Evolutionary conservation across 257 asterid genomes (phyloP).

Genomic region (Solanum chmielewskii): DNA sequence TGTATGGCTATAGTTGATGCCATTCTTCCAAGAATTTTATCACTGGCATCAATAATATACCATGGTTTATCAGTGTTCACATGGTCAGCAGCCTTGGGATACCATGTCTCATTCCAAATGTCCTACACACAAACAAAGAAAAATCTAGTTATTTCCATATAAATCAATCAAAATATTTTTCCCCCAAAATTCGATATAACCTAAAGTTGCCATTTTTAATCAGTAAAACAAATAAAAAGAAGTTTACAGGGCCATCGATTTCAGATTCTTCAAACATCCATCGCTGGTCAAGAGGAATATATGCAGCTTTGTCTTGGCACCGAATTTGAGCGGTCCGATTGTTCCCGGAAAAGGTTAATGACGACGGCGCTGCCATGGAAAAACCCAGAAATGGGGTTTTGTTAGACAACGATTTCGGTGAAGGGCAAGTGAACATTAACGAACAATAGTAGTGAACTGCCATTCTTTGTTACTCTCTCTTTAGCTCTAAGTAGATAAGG

Average conservation of each 20-base stretch:
- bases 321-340: conserved; percentile 22
- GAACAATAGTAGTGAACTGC: not conserved
- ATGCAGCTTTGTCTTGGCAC: conserved; percentile 41
- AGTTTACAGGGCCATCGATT: conserved; percentile 56
- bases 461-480: not conserved
- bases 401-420: conserved; percentile 15
- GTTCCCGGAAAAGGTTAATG: not conserved
- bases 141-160: not conserved
- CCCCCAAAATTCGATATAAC: not conserved
- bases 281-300: conserved; percentile 50
- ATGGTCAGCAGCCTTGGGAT: conserved; percentile 90
- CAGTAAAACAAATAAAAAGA: too few relatives aligned
- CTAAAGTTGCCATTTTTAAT: too few relatives aligned
- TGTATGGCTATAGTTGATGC: conserved; percentile 86
- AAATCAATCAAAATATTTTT: not conserved
- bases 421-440: not conserved
- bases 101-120: conserved; percentile 94
- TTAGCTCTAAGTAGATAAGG: not conserved
- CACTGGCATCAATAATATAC: conserved; percentile 87
- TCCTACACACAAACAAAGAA: conserved; percentile 40
- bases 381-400: conserved; percentile 59
- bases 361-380: conserved; percentile 11
- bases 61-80: conserved; percentile 73
- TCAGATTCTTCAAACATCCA: conserved; percentile 81
- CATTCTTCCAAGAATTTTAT: conserved; percentile 82